A percentile compares a stretch with the other conserved stretches of the same genome.
Evolutionary conservation across 2,329 filamentous ascomycete species (phyloP).

Genomic region (Fusarium anguioides): DNA sequence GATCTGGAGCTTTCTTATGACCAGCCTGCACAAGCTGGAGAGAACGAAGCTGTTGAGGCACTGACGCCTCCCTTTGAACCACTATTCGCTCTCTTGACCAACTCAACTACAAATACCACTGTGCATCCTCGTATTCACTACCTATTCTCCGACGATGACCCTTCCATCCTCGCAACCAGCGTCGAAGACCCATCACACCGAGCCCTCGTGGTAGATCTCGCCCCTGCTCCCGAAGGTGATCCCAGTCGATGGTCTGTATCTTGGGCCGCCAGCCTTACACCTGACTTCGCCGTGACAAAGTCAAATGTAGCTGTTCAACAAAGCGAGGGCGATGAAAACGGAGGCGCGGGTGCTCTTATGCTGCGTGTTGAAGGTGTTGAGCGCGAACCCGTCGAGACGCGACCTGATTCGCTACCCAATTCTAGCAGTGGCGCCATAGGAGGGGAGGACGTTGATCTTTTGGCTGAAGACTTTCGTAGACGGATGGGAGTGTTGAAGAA

Average conservation of each 20-base stretch:
- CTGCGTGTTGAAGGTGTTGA: conserved; percentile 54
- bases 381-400: conserved; percentile 50
- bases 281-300: conserved; percentile 74
- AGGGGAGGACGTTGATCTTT: conserved; percentile 60
- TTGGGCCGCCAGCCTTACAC: conserved; percentile 76
- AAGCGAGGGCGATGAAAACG: conserved; percentile 48
- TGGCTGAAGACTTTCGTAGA: conserved; percentile 68
- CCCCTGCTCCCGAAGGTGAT: conserved; percentile 50
- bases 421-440: conserved; percentile 48
- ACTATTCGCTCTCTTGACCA: conserved; percentile 87
- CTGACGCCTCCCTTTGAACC: conserved; percentile 70
- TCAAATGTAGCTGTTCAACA: conserved; percentile 58
- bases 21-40: conserved; percentile 15
- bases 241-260: conserved; percentile 65
- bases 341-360: conserved; percentile 45
- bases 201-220: conserved; percentile 67
- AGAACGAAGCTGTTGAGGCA: conserved; percentile 22
- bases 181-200: conserved; percentile 55
- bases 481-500: conserved; percentile 66
- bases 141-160: conserved; percentile 92
- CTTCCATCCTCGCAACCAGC: conserved; percentile 76
- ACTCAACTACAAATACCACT: conserved; percentile 76
- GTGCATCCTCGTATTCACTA: conserved; percentile 91
- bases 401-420: conserved; percentile 42
- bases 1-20: conserved; percentile 27